A percentile compares a stretch with the other conserved stretches of the same genome.
These are phyloP conservation scores for Penicillium subrubescens DNA, from an alignment of 495 filamentous ascomycete species.

Conservation along the genomic window DNA sequence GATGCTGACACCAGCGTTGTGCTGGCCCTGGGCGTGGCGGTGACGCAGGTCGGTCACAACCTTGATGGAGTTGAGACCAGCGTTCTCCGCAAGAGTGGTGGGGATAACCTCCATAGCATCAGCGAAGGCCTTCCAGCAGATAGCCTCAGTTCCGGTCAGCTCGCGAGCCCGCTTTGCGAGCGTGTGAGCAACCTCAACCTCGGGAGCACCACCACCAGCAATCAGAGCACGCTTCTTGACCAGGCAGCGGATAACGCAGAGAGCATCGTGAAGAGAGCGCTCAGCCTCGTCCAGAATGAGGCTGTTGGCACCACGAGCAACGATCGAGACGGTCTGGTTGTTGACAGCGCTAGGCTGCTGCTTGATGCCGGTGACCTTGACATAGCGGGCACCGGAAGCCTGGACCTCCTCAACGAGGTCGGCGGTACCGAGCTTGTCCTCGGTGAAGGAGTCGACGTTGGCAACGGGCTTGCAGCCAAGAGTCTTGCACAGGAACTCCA, in stretches of 20 bases:
- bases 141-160: slow-evolving; percentile 86
- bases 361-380: slow-evolving; percentile 92
- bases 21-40: slow-evolving; percentile 90
- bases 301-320: slow-evolving; percentile 90
- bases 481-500: slow-evolving; percentile 98
- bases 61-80: slow-evolving; percentile 94
- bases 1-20: slow-evolving; percentile 95
- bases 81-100: slow-evolving; percentile 95
- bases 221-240: slow-evolving; percentile 99
- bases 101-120: slow-evolving; percentile 98
- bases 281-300: slow-evolving; percentile 97
- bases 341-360: slow-evolving; percentile 52
- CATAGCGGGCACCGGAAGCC: slow-evolving; percentile 81
- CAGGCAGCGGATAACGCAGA: slow-evolving; percentile 95
- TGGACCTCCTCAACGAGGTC: slow-evolving; percentile 94
- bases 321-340: slow-evolving; percentile 88
- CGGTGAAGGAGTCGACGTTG: slow-evolving; percentile 97
- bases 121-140: slow-evolving; percentile 98
- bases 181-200: slow-evolving; percentile 87
- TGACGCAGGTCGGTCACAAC: slow-evolving; percentile 97
- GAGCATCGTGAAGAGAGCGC: slow-evolving; percentile 92
- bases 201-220: slow-evolving; percentile 92
- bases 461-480: slow-evolving; percentile 99
- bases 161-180: slow-evolving; percentile 79
- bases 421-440: slow-evolving; percentile 97